These are phyloP conservation scores for Colletotrichum gigasporum DNA, from an alignment of 2,329 filamentous ascomycete genomes.

Conservation along the genomic window DNA sequence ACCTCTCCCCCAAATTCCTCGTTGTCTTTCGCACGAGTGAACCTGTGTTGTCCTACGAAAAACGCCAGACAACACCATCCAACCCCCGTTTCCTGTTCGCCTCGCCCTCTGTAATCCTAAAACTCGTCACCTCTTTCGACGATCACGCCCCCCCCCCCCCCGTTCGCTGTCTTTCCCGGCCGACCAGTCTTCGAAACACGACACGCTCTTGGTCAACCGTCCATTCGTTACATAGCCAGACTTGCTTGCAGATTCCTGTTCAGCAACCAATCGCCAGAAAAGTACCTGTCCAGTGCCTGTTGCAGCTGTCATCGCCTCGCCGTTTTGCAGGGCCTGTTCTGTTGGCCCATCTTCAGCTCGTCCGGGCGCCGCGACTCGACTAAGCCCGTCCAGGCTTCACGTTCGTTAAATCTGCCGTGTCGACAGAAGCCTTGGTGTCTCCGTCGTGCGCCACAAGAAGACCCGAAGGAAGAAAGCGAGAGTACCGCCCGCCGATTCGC, in stretches of 20 bases:
- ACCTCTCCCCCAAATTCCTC: slow-evolving; percentile 19
- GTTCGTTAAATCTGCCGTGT: slow-evolving; percentile 25
- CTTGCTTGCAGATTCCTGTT: slow-evolving; percentile 21
- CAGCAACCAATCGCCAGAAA: not conserved
- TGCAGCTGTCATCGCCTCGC: slow-evolving; percentile 13
- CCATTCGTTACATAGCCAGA: slow-evolving; percentile 30
- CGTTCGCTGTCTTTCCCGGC: slow-evolving; percentile 22
- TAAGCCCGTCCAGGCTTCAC: slow-evolving; percentile 27
- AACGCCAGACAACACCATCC: slow-evolving; percentile 25
- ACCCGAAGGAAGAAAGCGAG: slow-evolving; percentile 12
- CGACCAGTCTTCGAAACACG: slow-evolving; percentile 28
- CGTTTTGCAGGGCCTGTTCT: slow-evolving; percentile 4
- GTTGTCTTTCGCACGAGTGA: slow-evolving; percentile 27
- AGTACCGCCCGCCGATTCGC: slow-evolving; percentile 22
- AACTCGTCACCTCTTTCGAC: slow-evolving; percentile 28
- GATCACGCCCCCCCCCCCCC: slow-evolving; percentile 24
- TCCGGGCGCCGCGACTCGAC: slow-evolving; percentile 24
- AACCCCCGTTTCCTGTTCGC: slow-evolving; percentile 20
- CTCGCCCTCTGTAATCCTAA: slow-evolving; percentile 29
- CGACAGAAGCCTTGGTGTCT: slow-evolving; percentile 17
- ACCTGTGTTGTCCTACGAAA: slow-evolving; percentile 28
- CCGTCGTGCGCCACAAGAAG: slow-evolving; percentile 21
- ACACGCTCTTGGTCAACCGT: slow-evolving; percentile 27
- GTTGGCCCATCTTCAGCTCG: slow-evolving; percentile 29
- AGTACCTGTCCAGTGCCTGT: not conserved